Evolutionary conservation across 2,329 filamentous ascomycete genomes (phyloP).

Genomic region (Epicoccum nigrum): DNA sequence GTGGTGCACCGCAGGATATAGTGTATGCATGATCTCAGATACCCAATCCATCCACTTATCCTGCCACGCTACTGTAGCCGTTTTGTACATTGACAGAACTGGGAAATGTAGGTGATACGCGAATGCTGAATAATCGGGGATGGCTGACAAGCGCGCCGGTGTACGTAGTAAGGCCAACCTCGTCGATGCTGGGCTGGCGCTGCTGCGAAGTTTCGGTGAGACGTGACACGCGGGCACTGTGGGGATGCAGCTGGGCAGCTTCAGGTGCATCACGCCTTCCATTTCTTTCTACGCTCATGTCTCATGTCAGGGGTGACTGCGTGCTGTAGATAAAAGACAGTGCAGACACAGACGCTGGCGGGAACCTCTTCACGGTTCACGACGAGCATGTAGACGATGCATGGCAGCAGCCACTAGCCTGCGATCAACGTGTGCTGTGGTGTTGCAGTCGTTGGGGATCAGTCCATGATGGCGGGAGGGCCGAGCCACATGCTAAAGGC

Average conservation of each 20-base stretch:
- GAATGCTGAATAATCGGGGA: not conserved
- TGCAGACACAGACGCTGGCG: too few species aligned
- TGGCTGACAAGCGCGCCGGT: not conserved
- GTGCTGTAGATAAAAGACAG: too few species aligned
- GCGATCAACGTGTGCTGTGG: not conserved
- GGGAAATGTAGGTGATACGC: too few species aligned
- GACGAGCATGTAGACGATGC: too few species aligned
- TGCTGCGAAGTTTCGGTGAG: constrained; percentile 8
- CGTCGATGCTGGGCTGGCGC: not conserved
- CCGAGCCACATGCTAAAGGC: not conserved
- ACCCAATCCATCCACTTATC: constrained; percentile 12
- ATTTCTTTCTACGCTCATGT: too few species aligned
- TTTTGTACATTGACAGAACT: too few species aligned
- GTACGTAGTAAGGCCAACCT: not conserved
- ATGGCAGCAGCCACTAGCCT: too few species aligned
- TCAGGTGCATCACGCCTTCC: not conserved
- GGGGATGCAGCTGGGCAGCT: not conserved
- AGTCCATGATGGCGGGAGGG: not conserved
- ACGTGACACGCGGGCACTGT: constrained; percentile 2
- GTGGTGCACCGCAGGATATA: constrained; percentile 1
- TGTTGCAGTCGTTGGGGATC: not conserved
- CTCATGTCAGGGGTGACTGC: too few species aligned
- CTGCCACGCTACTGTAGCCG: not conserved
- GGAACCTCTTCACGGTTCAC: too few species aligned
- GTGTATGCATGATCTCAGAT: constrained; percentile 13